A percentile compares a stretch with the other conserved stretches of the same genome.
Conservation (phyloP, 192 early-diverging fungal genomes). For the Ambispora gerdemannii region DNA sequence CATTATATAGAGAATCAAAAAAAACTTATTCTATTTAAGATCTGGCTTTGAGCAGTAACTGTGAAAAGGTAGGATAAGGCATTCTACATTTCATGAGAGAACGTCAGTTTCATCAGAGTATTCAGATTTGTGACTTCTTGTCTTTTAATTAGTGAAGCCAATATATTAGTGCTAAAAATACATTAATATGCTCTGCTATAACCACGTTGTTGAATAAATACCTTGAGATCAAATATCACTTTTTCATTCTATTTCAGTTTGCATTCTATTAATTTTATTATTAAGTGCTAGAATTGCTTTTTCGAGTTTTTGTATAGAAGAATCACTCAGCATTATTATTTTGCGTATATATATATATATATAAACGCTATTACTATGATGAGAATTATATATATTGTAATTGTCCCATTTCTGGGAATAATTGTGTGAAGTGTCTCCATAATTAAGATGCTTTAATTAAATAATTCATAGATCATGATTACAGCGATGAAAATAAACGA, state of each 20-base stretch:
- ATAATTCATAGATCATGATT: too few species aligned
- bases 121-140: not conserved
- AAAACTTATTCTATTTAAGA: not conserved
- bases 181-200: not conserved
- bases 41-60: too few species aligned
- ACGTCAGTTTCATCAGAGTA: not conserved
- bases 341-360: not conserved
- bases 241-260: constrained; percentile 8
- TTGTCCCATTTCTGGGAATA: not conserved
- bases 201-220: not conserved
- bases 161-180: not conserved
- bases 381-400: constrained; percentile 15
- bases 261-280: constrained; percentile 16
- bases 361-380: constrained; percentile 12
- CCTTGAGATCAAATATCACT: not conserved
- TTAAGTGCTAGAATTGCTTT: constrained; percentile 16
- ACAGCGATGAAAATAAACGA: not conserved
- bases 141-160: constrained; percentile 7
- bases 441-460: constrained; percentile 6
- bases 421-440: not conserved
- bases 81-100: not conserved
- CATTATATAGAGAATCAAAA: too few species aligned
- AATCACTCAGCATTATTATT: not conserved
- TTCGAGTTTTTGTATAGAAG: constrained; percentile 14
- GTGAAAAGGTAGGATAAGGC: not conserved